Evolutionary conservation across 2,329 filamentous ascomycete genomes (phyloP), one percentile per base, ranked within the genome.

Genomic region (Beauveria scarabaeidicola): DNA sequence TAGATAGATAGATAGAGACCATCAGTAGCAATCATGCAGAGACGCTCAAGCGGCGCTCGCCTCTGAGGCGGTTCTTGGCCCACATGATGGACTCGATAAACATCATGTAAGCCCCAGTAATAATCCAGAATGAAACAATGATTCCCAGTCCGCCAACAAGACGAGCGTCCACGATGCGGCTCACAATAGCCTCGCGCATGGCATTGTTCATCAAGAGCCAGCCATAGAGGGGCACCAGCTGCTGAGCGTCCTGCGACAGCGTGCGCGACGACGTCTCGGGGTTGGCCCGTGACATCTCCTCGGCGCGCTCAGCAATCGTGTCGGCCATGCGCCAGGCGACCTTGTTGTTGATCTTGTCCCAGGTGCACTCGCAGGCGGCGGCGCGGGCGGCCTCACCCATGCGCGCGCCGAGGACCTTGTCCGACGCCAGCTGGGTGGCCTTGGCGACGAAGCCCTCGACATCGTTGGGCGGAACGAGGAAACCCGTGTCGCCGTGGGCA

Each of bases 271-370:
- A 52, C 3, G 61, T 61, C 41, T 56, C 57, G 17, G 53, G 36
- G 8, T 58, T 60, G 4, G 62, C 1, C 25, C 62, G 60, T 5
- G 63, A 63, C 57, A 64, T 61, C 59, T 74, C 74, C 27, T 64
- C 68, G 52, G 74, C 71, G 23, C 79, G 71, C 50, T 79, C 74
- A n/a, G 77, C 74, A 52, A 83, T 80, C n/a, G 73, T 74, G 54
- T 81, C 77, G 3, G 78, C 74, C 73, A 89, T 82, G 60, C 82
- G 79, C 78, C 83, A 84, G 3, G 86, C 86, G 1, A 88, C 86
- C 52, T 81, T 82, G 65, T 87, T 86, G 72, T 87, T 87, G 70
- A 89, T 87, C 72, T 81, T 86, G 61, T 88, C 84, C 87, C 86
- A 89, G 0, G 84, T 89, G 3, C 82, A 85, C 52, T 84, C 77